These are phyloP conservation scores for Didymella arachidicola DNA, from an alignment of 2,329 filamentous ascomycete genomes.

Conservation along the genomic window DNA sequence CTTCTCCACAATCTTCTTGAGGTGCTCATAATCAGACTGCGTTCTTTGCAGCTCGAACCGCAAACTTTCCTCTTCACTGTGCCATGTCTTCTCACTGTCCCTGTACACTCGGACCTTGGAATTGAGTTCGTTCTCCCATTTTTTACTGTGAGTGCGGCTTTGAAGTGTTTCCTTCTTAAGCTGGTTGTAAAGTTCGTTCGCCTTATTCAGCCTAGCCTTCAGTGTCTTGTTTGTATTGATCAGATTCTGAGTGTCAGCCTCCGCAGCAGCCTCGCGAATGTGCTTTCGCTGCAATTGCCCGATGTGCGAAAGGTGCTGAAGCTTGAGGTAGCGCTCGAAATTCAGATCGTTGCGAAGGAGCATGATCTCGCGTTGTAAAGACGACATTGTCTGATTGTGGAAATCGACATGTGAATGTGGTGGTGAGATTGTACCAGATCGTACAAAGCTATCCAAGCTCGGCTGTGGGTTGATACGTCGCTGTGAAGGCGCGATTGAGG, in stretches of 20 bases:
- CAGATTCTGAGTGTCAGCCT: constrained; percentile 83
- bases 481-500: constrained; percentile 29
- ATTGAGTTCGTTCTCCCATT: constrained; percentile 76
- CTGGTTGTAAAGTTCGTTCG: constrained; percentile 73
- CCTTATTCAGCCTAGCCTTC: constrained; percentile 75
- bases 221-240: constrained; percentile 78
- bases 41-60: constrained; percentile 66
- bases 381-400: constrained; percentile 49
- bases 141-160: constrained; percentile 75
- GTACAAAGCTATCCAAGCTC: constrained; percentile 47
- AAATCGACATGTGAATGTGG: constrained; percentile 39
- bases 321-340: constrained; percentile 83
- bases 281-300: constrained; percentile 78
- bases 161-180: constrained; percentile 76
- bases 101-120: constrained; percentile 70
- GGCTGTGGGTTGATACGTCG: constrained; percentile 29
- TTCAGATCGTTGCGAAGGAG: constrained; percentile 80
- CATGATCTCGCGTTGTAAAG: constrained; percentile 76
- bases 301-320: constrained; percentile 83
- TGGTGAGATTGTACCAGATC: constrained; percentile 37
- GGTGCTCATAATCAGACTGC: constrained; percentile 67
- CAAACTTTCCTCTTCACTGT: constrained; percentile 64
- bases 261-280: constrained; percentile 77
- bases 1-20: constrained; percentile 71
- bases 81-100: constrained; percentile 74